Percentiles rank a stretch among this genome's conserved stretches.
phyloP scores from a whole-genome alignment of 176 grass and related monocot genomes.

The Eleusine coracana region DNA sequence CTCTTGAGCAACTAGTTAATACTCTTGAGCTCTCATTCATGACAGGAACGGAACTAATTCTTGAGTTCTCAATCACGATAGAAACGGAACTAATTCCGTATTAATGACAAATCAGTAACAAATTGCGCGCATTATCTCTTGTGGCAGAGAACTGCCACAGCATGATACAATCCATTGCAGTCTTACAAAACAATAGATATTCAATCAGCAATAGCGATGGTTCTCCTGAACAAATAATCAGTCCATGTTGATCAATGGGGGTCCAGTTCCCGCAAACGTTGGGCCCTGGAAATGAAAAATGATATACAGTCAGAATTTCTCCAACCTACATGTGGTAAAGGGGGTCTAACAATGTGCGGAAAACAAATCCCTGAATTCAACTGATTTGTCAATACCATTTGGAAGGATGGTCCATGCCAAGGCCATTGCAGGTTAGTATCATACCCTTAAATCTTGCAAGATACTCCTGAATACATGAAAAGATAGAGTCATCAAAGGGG shows the following conservation, averaged over 20 bases:
- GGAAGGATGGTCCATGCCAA: conserved; percentile 63
- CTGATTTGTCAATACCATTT: conserved; percentile 43
- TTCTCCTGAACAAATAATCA: not conserved
- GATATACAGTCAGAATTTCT: not conserved
- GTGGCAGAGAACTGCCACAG: not conserved
- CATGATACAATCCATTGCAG: not conserved
- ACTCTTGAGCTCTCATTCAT: not conserved
- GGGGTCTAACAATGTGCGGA: not conserved
- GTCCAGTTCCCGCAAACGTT: conserved; percentile 52
- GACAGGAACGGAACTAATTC: not conserved
- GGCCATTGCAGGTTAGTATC: conserved; percentile 89
- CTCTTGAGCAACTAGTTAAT: not conserved
- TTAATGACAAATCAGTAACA: conserved; percentile 18
- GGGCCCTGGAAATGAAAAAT: conserved; percentile 40
- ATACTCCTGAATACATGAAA: conserved; percentile 65
- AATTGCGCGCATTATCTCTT: not conserved
- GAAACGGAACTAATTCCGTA: not conserved
- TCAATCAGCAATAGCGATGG: conserved; percentile 18
- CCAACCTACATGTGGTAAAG: not conserved
- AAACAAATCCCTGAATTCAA: conserved; percentile 16
- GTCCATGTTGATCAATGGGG: conserved; percentile 47
- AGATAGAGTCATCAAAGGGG: not conserved
- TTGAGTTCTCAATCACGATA: not conserved
- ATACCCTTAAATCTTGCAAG: conserved; percentile 82
- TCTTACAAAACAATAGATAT: conserved; percentile 25